Conservation (phyloP, 2,329 filamentous ascomycete genomes). For the Sporothrix euskadiensis region DNA sequence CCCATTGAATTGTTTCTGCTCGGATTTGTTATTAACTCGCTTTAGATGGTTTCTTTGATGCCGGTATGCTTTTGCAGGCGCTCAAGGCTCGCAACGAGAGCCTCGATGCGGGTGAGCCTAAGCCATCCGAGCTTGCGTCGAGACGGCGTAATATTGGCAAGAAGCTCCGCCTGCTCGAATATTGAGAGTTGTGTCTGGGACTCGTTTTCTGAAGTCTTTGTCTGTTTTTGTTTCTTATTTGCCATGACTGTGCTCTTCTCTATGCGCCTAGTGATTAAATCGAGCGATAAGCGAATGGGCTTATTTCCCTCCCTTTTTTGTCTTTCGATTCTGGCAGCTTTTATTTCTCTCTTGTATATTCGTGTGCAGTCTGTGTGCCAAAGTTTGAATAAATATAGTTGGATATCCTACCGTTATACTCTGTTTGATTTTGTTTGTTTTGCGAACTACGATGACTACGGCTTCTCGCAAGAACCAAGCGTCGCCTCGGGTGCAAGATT, state of each 20-base stretch:
- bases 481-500: neutral
- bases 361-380: neutral
- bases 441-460: neutral
- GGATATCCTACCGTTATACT: neutral
- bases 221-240: neutral
- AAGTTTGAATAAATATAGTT: neutral
- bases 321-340: neutral
- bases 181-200: constrained; percentile 44
- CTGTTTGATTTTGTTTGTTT: neutral
- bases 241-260: neutral
- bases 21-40: constrained; percentile 21
- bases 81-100: constrained; percentile 69
- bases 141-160: constrained; percentile 70
- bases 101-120: constrained; percentile 53
- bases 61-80: constrained; percentile 88
- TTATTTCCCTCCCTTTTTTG: neutral
- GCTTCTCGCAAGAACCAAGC: neutral
- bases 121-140: constrained; percentile 60
- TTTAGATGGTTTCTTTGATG: constrained; percentile 96
- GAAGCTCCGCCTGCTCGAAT: constrained; percentile 70
- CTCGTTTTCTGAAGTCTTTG: neutral
- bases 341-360: neutral
- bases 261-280: neutral
- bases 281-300: neutral
- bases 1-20: constrained; percentile 22